Percentiles rank a stretch among this genome's conserved stretches.
These are phyloP conservation scores for Zygnema circumcarinatum DNA, from an alignment of 139 green algal genomes.

Conservation along the genomic window DNA sequence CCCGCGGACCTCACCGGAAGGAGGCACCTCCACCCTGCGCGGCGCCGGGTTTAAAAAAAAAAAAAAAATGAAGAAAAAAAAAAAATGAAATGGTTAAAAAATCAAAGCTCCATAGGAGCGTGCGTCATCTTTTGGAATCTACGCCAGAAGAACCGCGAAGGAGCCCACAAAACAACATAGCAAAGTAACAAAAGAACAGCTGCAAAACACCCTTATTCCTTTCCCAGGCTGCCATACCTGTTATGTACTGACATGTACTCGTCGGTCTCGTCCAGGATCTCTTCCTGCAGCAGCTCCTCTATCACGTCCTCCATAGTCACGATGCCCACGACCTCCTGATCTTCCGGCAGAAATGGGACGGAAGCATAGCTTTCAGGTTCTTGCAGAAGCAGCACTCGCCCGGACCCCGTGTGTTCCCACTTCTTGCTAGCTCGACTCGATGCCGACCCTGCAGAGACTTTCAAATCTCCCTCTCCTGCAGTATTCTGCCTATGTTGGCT, in stretches of 20 bases:
- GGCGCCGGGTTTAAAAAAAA: too few relatives aligned
- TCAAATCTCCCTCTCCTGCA: too few relatives aligned
- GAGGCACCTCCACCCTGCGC: too few relatives aligned
- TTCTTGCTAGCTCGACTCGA: not conserved
- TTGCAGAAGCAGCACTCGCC: not conserved
- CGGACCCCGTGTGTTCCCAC: not conserved
- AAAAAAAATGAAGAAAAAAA: too few relatives aligned
- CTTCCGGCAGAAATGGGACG: conserved; percentile 13
- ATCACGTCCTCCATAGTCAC: conserved; percentile 78
- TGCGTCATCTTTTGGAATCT: not conserved
- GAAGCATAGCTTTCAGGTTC: not conserved
- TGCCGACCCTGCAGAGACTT: not conserved
- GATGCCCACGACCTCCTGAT: conserved; percentile 66
- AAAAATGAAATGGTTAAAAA: too few relatives aligned
- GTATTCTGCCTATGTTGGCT: too few relatives aligned
- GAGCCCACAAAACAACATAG: not conserved
- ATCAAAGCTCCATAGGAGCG: not conserved
- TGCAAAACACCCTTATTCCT: too few relatives aligned
- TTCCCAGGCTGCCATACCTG: conserved; percentile 10
- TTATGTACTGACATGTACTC: conserved; percentile 36
- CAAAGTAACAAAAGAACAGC: not conserved
- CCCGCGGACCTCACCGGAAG: too few relatives aligned
- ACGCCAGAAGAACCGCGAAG: not conserved
- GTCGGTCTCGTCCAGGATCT: conserved; percentile 77
- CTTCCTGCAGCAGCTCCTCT: conserved; percentile 68